Conservation (phyloP, 1,284 basidiomycete species). For the Cystobasidium sp. region DNA sequence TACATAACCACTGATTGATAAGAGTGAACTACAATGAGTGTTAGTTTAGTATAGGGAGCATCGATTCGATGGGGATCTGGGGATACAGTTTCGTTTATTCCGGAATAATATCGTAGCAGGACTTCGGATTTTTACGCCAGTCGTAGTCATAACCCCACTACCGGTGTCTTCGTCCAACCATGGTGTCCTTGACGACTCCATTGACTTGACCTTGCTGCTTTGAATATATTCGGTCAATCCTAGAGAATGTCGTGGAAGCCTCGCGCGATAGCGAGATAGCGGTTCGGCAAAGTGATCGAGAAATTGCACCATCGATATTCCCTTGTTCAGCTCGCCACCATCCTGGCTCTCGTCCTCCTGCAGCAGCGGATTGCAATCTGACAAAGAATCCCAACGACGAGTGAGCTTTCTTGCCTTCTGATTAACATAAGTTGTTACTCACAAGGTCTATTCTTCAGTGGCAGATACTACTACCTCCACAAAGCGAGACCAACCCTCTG, state of each 20-base stretch:
- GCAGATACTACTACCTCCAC: constrained; percentile 20
- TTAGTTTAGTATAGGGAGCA: no score
- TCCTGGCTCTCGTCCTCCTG: constrained; percentile 1
- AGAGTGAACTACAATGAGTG: no score
- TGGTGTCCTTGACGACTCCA: no score
- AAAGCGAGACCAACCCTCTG: constrained; percentile 24
- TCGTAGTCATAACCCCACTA: no score
- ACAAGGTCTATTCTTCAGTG: background rate
- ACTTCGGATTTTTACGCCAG: no score
- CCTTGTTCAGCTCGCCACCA: background rate
- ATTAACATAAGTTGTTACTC: background rate
- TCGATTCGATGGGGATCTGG: no score
- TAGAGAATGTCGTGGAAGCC: background rate
- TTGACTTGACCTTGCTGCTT: no score
- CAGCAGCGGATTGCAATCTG: background rate
- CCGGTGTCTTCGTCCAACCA: no score
- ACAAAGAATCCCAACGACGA: background rate
- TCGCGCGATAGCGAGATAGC: background rate
- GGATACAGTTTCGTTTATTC: no score
- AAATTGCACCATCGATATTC: constrained; percentile 11
- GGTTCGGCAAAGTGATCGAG: background rate
- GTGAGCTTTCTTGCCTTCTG: background rate
- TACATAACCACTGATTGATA: no score
- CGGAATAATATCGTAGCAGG: no score
- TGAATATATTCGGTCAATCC: background rate